Conservation (phyloP, 2,329 filamentous ascomycete species). For the Neoscytalidium dimidiatum region DNA sequence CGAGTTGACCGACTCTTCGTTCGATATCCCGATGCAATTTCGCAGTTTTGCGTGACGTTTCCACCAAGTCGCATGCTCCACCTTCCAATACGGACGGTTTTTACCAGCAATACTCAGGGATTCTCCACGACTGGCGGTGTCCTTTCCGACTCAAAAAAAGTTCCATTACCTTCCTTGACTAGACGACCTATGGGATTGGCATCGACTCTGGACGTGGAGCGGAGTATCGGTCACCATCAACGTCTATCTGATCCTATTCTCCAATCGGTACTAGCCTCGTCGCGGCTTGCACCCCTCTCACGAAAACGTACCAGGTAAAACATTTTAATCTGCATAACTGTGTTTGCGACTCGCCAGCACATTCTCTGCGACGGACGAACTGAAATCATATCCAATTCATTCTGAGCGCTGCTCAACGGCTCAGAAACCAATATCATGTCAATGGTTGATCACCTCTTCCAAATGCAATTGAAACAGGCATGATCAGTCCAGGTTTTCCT, state of each 20-base stretch:
- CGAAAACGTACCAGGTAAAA: conserved; percentile 4
- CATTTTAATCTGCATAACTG: conserved; percentile 15
- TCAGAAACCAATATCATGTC: conserved; percentile 19
- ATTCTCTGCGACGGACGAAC: conserved; percentile 11
- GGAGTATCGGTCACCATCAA: conserved; percentile 2
- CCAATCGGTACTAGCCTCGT: not conserved
- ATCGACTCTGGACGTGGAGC: conserved; percentile 5
- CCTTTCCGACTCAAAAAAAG: conserved; percentile 17
- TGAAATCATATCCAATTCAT: not conserved
- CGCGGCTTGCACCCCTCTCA: not conserved
- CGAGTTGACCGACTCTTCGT: conserved; percentile 19
- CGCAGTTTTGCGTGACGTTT: conserved; percentile 9
- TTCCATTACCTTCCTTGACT: conserved; percentile 20
- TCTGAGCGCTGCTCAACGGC: not conserved
- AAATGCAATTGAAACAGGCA: conserved; percentile 24
- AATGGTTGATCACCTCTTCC: conserved; percentile 34
- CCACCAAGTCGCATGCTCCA: not conserved
- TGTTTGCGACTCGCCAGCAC: conserved; percentile 4
- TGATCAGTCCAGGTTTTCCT: conserved; percentile 32
- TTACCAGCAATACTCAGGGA: not conserved
- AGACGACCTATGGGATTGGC: conserved; percentile 17
- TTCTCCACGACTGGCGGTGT: conserved; percentile 14
- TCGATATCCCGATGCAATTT: conserved; percentile 19
- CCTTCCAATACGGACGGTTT: not conserved
- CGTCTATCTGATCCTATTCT: not conserved